Base-by-base conservation (phyloP, 306 rosid species). In the Hippophae tibetana region DNA sequence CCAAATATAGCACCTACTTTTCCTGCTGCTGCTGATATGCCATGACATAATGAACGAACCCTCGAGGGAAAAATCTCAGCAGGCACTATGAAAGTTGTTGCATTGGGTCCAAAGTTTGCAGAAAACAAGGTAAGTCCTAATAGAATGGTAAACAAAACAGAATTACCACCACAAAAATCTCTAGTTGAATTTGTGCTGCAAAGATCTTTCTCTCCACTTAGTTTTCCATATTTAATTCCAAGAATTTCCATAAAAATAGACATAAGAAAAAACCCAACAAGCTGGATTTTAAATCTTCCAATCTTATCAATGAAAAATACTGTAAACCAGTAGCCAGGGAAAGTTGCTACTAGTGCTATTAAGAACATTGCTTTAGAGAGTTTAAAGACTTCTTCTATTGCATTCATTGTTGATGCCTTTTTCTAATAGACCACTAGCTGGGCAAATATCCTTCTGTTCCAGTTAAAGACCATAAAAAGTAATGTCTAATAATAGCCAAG, bases 41-140 rank as follows among this genome's bases (percentile, higher is more conserved):
- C 84, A 2, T 75, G 86, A 27, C 86, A 84, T 0, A 86, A 80
- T 1, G 82, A 80, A 12, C 82, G 74, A 11, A 80, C 67, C 44
- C 84, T 58, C 0, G 86, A 78, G 0, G 86, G 84, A 14, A 84
- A 84, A 14, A 84, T 57, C 76, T 80, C 86, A 0, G 90, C 84
- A 0, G 80, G 78, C 11, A 84, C 86, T 31, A 84, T 70, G 54
- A 80, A 84, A 10, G 86, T 80, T 1, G 86, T 80, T 64, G 78
- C 72, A 62, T 84, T 84, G 9, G 89, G 86, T 43, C 89, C 89
- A 52, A 84, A 84, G 76, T 84, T 84, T 8, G 89, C 80, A 12
- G 80, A 84, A 64, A 84, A 75, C 42, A 84, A 68, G 64, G 84
- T 75, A 13, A 72, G 48, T 38, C 80, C 84, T 42, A 52, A 78